Base-by-base conservation (phyloP, 2,329 filamentous ascomycete species). In the Sclerotiophoma versabilis region DNA sequence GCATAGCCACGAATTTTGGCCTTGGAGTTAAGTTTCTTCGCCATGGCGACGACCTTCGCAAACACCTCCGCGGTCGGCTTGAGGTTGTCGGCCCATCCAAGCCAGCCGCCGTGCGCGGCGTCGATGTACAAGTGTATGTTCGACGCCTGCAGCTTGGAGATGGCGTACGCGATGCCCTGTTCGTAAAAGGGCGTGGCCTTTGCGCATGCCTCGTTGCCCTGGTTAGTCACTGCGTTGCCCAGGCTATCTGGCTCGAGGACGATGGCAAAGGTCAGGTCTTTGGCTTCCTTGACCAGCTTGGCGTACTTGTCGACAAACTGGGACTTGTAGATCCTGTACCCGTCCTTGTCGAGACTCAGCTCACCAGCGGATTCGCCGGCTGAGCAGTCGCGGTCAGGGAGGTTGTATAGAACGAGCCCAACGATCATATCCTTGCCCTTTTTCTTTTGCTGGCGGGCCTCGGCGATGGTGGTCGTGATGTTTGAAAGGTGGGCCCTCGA, bases 351-450 rank as follows among this genome's bases (percentile, higher is more conserved):
- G 63, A 91, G 90, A 68, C 89, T 84, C 43, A 98, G 86, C 76
- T 98, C 93, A 45, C 89, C 84, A 41, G 81, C 77, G 49, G 92
- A 90, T 91, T 92, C 96, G 64, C 80, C 78, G 47, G 90, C 91
- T 69, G 90, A 90, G 73, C 81, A 83, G 76, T 98, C 90, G 80
- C 90, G 97, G 77, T 98, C 93, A 82, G 98, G 93, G 3, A 98
- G 85, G 29, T 85, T 83, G 81, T 97, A 98, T 83, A 98, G 96
- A 55, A 93, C 92, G 46, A 70, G 65, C 8, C 67, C 67, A 3
- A 68, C 64, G 17, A 68, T 64, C 48, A 66, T 62, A 17, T 51
- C 62, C 49, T 58, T 63, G 30, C 49, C 37, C 2, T 57, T 47
- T 32, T 62, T 64, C 30, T 47, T 57, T 23, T 69, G 66, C 14